Evolutionary conservation across 225 moss, liverwort and hornwort genomes (phyloP).

Genomic region (Polytrichum commune): DNA sequence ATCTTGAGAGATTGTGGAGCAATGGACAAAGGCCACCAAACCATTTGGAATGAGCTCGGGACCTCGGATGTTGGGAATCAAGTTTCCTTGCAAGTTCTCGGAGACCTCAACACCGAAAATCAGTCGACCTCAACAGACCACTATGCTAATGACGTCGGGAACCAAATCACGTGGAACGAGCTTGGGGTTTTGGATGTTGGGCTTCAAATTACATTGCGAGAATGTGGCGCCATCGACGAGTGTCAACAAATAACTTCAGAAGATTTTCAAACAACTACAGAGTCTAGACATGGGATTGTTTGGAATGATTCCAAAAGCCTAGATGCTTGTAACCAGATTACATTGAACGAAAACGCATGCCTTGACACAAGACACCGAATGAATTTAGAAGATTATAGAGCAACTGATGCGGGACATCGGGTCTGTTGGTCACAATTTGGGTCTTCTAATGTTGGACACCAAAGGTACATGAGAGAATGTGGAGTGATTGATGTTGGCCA

Average conservation of each 20-base stretch:
- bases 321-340: conserved; percentile 13
- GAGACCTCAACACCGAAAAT: not conserved
- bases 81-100: not conserved
- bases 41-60: conserved; percentile 13
- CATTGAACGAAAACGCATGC: not conserved
- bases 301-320: conserved; percentile 14
- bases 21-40: conserved; percentile 22
- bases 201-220: conserved; percentile 12
- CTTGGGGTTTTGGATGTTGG: conserved; percentile 14
- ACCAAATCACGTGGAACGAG: not conserved
- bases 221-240: conserved; percentile 9
- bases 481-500: conserved; percentile 3
- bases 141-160: conserved; percentile 1
- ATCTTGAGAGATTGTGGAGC: conserved; percentile 6
- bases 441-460: conserved; percentile 9
- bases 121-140: not conserved
- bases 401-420: not conserved
- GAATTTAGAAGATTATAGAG: not conserved
- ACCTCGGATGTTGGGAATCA: not conserved
- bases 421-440: too few species aligned
- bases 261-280: not conserved
- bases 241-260: conserved; percentile 1
- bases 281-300: conserved; percentile 6
- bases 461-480: conserved; percentile 9
- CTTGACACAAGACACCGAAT: not conserved